Base-by-base conservation (phyloP, 345 rosid species). In the Eutrema heterophyllum region DNA sequence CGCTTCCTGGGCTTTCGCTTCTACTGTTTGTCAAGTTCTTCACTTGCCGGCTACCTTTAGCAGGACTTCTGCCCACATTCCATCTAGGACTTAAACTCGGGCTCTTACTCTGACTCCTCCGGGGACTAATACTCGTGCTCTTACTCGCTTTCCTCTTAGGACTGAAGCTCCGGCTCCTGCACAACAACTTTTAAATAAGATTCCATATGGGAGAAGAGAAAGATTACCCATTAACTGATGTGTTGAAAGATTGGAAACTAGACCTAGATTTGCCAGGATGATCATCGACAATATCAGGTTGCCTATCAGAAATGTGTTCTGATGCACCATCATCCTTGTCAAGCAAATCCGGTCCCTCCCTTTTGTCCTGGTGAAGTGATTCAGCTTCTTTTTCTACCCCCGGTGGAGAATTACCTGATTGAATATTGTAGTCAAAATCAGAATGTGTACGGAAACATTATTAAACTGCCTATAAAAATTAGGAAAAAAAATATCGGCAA, bases 141-240 rank as follows among this genome's bases (percentile, higher is more conserved):
- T 85, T 93, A 85, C 92, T 87, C 62, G 65, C 73, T 55, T 90
- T 72, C 90, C 86, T 90, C 81, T 87, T 86, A 49, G 97, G 93
- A 83, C 91, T 95, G 78, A 83, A 72, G 84, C 97, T 95, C 77
- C 92, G 83, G 80, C 97, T 93, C 90, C 98, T 93, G 92, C 86
- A 76, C 82, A 85, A 79, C 79, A 88, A 79, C 84, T 82, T 81
- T 71, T 68, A 4, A 83, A 68, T 86, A 76, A 86, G 79, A 83
- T 65, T 83, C 79, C 67, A 29, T 76, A 79, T 66, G 59, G 72
- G 73, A 80, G 78, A 78, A 83, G 78, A 83, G 65, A 71, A 81
- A 71, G 72, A 72, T 81, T 61, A 84, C 73, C 70, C 80, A 78
- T 67, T 72, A 84, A 78, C 72, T 69, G 73, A 77, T 80, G 75